Base-by-base conservation (phyloP, 2,329 filamentous ascomycete species). In the Emmonsia crescens region DNA sequence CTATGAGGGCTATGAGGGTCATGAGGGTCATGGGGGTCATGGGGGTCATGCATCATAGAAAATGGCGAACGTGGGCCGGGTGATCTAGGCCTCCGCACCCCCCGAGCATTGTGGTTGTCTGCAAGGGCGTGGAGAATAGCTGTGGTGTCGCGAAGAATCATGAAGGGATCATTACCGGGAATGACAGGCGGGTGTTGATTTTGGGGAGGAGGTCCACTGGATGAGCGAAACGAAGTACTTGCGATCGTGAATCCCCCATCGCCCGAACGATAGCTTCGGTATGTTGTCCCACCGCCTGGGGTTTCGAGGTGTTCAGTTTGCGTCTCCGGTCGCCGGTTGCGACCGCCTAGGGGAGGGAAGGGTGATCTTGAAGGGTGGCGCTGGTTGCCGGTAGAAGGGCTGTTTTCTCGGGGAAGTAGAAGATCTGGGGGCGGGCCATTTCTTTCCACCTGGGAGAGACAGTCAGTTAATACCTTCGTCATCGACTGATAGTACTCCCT, bases 161-260 rank as follows among this genome's bases (percentile, higher is more conserved):
- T 19, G 31, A 55, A 38, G n/a, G 52, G 52, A 9, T 55, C 52
- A 24, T 38, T 21, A n/a, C 10, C 31, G 33, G n/a, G 33, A 14
- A 24, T 38, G 21, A 40, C 31, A 33, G 56, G 49, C 12, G 3
- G 21, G 2, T 10, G 66, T 57, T 66, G 65, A 40, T 64, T n/a
- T 31, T 21, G 65, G 19, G 65, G 58, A 19, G 69, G 60, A 48
- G 61, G 46, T 38, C 67, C 64, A 5, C 65, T 63, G 6, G 69
- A 66, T 21, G 66, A 65, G 27, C 61, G 60, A 55, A 63, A 67
- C 0, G 73, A 74, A 19, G 75, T 72, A 42, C 68, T 74, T 14
- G 70, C 73, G 55, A 74, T 75, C 12, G 71, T 70, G 58, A 80
- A 75, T 21, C 76, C 75, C 31, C 80, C 75, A 64, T 78, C 75